Evolutionary conservation across 2,329 filamentous ascomycete species (phyloP).

Genomic region (Penicillium sp.): DNA sequence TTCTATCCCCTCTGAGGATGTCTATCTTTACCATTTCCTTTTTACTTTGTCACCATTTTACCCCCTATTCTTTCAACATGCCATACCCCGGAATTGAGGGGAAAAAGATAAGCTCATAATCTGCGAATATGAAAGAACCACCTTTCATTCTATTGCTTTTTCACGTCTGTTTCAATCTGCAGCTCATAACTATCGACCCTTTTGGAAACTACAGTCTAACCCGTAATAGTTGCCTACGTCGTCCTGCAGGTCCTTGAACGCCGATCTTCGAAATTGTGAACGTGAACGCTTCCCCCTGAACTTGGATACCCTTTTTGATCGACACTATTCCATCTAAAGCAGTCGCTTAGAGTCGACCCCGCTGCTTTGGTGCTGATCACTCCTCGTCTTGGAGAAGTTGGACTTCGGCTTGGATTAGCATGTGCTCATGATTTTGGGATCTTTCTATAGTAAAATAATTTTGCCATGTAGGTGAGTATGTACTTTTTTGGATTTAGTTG

Average conservation of each 20-base stretch:
- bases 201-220: conserved; percentile 3
- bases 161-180: neutral
- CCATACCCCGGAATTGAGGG: neutral
- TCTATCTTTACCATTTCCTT: conserved; percentile 1
- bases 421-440: neutral
- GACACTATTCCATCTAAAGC: too few relatives aligned
- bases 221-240: conserved; percentile 33
- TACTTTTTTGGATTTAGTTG: neutral
- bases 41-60: neutral
- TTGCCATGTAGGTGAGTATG: neutral
- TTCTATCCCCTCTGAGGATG: neutral
- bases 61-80: neutral
- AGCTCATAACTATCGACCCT: neutral
- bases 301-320: neutral
- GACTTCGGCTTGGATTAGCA: neutral
- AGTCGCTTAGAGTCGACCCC: neutral
- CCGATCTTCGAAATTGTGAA: conserved; percentile 18
- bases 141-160: neutral
- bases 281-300: neutral
- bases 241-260: conserved; percentile 35
- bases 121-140: conserved; percentile 18
- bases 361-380: neutral
- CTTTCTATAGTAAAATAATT: neutral
- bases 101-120: conserved; percentile 8
- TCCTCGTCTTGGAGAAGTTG: neutral